Base-by-base conservation (phyloP, 176 grass and related monocot species). In the Pontederia crassipes region DNA sequence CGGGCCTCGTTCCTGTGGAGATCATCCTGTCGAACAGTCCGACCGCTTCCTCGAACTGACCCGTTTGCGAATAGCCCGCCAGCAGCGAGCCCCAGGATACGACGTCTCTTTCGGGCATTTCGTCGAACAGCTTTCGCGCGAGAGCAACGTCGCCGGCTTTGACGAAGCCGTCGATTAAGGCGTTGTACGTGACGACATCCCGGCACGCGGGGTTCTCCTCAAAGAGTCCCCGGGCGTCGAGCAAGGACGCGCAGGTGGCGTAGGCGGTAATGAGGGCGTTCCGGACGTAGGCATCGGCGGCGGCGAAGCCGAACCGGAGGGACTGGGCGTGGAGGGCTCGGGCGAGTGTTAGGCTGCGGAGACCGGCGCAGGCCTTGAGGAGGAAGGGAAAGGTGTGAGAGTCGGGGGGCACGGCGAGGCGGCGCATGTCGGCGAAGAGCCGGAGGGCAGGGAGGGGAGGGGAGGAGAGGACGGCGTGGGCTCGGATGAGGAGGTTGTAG, bases 41-140 rank as follows among this genome's bases (percentile, higher is more conserved):
- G 10, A 89, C 8, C 1, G 64, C 86, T 49, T 75, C 72, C 29
- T 70, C 64, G 11, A 49, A 69, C 17, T 8, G 8, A 2, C 72
- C 72, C 0, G 48, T 35, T 52, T 64, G 74, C 3, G 72, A 57
- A 2, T 71, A 85, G 2, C 75, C 81, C 0, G 75, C 58, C 26
- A 85, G 8, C 3, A 82, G 46, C 0, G 82, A 85, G 50, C 86
- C 86, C 82, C 81, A 89, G 0, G 86, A 89, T 17, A 72, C 51
- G 0, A 62, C 75, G 14, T 89, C 86, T 58, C 78, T 69, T 2
- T 58, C 12, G 9, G 72, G 68, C 86, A 85, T 89, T 46, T 54
- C 51, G 8, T 82, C 64, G 64, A 89, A 77, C 17, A 74, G 48
- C 58, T 72, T 35, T 14, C 61, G 57, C 0, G 81, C 81, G 52